A percentile compares a stretch with the other conserved stretches of the same genome.
phyloP scores from a whole-genome alignment of 768 basidiomycete genomes.

The Porpolomopsis calyptriformis region DNA sequence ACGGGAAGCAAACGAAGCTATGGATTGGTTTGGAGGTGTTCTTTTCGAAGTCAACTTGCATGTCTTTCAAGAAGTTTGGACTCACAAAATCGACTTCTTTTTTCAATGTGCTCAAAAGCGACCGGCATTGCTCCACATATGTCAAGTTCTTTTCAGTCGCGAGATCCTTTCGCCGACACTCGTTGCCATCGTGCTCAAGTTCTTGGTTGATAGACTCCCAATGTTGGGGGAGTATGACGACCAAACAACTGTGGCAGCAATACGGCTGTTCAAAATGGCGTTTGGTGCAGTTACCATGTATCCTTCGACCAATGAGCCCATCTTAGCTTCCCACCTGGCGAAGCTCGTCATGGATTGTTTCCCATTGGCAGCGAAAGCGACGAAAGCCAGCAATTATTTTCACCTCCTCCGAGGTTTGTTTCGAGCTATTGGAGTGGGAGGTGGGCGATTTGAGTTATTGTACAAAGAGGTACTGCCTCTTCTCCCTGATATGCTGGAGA shows the following conservation, averaged over 20 bases:
- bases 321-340: slow-evolving; percentile 86
- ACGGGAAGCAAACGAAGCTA: slow-evolving; percentile 40
- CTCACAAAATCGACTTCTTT: slow-evolving; percentile 83
- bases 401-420: slow-evolving; percentile 87
- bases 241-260: slow-evolving; percentile 68
- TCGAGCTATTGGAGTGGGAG: slow-evolving; percentile 83
- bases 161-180: slow-evolving; percentile 71
- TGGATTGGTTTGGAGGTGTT: slow-evolving; percentile 72
- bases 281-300: slow-evolving; percentile 76
- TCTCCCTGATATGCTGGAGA: slow-evolving; percentile 94
- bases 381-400: slow-evolving; percentile 87
- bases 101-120: slow-evolving; percentile 65
- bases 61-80: slow-evolving; percentile 95
- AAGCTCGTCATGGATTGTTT: slow-evolving; percentile 96
- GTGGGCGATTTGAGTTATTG: slow-evolving; percentile 84
- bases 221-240: slow-evolving; percentile 80
- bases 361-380: slow-evolving; percentile 82
- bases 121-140: slow-evolving; percentile 69
- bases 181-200: slow-evolving; percentile 79
- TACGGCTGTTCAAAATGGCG: slow-evolving; percentile 91
- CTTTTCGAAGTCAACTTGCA: slow-evolving; percentile 79
- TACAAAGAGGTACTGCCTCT: slow-evolving; percentile 96
- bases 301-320: slow-evolving; percentile 73
- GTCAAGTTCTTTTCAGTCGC: slow-evolving; percentile 71
- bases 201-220: slow-evolving; percentile 73